Evolutionary conservation across 148 eudicot species (phyloP), one percentile per base, ranked within the genome.

Genomic region (Hydrangea macrophylla): DNA sequence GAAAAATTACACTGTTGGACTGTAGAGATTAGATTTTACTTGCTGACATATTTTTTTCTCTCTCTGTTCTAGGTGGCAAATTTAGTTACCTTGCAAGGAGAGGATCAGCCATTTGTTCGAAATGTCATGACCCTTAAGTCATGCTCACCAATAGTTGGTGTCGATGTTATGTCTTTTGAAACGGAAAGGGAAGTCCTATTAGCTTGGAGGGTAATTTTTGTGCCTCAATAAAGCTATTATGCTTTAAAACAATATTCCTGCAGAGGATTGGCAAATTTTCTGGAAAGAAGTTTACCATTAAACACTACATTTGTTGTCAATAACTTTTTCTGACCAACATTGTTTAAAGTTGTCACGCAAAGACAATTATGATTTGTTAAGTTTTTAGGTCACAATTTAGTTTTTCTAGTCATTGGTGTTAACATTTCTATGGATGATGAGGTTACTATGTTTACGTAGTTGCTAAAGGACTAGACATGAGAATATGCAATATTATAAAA

Each of bases 61-160:
- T 0, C 27, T 67, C 31, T n/a, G 13, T 73, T 76, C 65, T 76
- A 94, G 98, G 85, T 94, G 66, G 92, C 98, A 56, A 94, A 94
- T 80, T 75, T 90, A 33, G 96, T 90, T 65, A 94, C 98, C 40
- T 73, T 90, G 76, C 98, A 94, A 84, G 98, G 98, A 73, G 89
- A 85, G 78, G 80, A 81, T 55, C 84, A 90, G 79, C 98, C 98
- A 53, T 86, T 93, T 78, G 84, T 93, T 66, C 85, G 88, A 51
- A 93, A 93, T 79, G 96, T 93, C 62, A 90, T 93, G 98, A 94
- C 98, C 71, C 92, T 94, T 58, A 86, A 90, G 68, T 88, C 98
- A 65, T 94, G 98, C 79, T 79, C 98, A 64, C 84, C 98, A n/a
- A 94, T 94, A 73, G 97, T 86, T 69, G 98, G 98, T 48, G 97